Base-by-base conservation (phyloP, 2,329 filamentous ascomycete genomes). In the Aureobasidium sp. region DNA sequence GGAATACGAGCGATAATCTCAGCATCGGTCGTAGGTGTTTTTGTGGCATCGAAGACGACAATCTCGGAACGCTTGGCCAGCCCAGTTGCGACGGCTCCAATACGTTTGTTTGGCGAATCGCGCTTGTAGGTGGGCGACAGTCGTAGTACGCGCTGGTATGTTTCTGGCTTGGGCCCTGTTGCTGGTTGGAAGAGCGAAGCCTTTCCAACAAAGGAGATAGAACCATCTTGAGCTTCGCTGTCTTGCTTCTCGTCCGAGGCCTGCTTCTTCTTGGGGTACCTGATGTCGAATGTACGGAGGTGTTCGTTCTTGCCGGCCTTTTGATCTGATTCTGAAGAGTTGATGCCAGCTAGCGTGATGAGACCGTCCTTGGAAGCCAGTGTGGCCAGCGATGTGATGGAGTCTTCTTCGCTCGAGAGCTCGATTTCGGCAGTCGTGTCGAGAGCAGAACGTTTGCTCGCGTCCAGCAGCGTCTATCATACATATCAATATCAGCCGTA, bases 331-430 rank as follows among this genome's bases (percentile, higher is more conserved):
- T 85, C 81, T 63, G 87, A 88, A 63, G 90, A 91, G 74, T 96
- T 97, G 76, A 96, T 87, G 60, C 91, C 91, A 29, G 91, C 90
- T 67, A 89, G 71, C 68, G 81, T 66, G 70, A 80, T 72, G 71
- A 83, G 57, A 72, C 79, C 68, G 81, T 86, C 75, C 78, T 83
- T 74, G 70, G 82, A 71, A 77, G 82, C 66, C 9, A 90, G 86
- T 58, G 88, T 84, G 46, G 86, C 90, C 55, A 97, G 80, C 61
- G 89, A 92, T 66, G 88, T 91, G 63, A 96, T 90, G 62, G 89
- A 95, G 75, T 97, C 93, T 77, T 97, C 92, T 71, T 92, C 85
- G 68, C 85, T 83, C 65, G 89, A 89, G 53, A 96, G 84, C 63
- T 91, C 86, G 70, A 93, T 80, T 68, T 96, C 89, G 66, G 86